These are phyloP conservation scores for Phlebiopsis gigantea DNA, from an alignment of 768 basidiomycete species.

Conservation along the genomic window DNA sequence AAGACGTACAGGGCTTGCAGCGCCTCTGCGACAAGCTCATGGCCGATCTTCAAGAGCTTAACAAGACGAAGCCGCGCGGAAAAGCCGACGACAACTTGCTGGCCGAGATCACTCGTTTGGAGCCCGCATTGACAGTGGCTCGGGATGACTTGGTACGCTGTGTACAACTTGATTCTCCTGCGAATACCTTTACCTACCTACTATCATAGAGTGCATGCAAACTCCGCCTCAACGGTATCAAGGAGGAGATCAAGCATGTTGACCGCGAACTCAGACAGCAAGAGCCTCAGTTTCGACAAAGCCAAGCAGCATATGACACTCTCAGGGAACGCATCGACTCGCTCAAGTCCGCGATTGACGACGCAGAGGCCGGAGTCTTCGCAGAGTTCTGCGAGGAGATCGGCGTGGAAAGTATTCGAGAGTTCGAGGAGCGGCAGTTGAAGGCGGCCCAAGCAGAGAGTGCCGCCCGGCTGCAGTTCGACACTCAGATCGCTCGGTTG, in stretches of 20 bases:
- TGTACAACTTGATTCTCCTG: neutral
- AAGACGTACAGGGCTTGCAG: conserved; percentile 71
- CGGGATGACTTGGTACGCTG: conserved; percentile 76
- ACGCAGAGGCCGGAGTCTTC: conserved; percentile 80
- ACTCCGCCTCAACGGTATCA: conserved; percentile 68
- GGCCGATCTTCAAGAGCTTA: conserved; percentile 76
- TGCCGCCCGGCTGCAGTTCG: conserved; percentile 75
- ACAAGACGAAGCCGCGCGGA: conserved; percentile 74
- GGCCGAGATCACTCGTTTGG: conserved; percentile 71
- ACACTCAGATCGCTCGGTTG: conserved; percentile 82
- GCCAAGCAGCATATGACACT: conserved; percentile 43
- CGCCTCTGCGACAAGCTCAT: conserved; percentile 68
- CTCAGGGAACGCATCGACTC: conserved; percentile 51
- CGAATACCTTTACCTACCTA: too few relatives aligned
- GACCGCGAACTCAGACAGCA: conserved; percentile 64
- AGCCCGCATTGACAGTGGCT: conserved; percentile 68
- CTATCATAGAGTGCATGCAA: conserved; percentile 63
- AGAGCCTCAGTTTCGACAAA: conserved; percentile 65
- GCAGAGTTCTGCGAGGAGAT: conserved; percentile 74
- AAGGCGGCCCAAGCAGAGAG: conserved; percentile 86
- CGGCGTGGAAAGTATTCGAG: conserved; percentile 75
- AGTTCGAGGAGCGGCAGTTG: conserved; percentile 90
- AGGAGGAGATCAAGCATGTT: conserved; percentile 80
- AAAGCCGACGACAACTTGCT: conserved; percentile 79
- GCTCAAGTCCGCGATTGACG: conserved; percentile 55